Base-by-base conservation (phyloP, 1,139 yeast species). In the Diutina pseudorugosa region DNA sequence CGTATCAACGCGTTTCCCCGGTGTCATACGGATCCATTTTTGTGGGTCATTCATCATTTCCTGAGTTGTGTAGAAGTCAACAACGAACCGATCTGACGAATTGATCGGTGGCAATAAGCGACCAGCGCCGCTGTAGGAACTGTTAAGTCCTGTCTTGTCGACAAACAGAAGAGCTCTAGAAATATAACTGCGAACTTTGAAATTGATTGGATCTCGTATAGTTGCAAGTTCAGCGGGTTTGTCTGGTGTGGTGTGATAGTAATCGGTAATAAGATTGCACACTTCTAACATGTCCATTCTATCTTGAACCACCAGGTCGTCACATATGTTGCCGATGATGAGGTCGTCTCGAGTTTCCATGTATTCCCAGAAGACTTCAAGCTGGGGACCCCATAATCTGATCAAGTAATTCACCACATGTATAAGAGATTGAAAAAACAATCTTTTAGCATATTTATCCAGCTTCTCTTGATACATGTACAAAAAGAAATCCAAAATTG, bases 281-380 rank as follows among this genome's bases (percentile, higher is more conserved):
- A 45, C 8, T 6, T 45, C 49, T 7, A 45, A 36, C 49, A 45
- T 45, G n/a, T 45, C 27, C 16, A 45, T 45, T 16, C 49, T 33
- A 11, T 45, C 49, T 11, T 19, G 20, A 16, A 27, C 20, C 21
- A 45, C 19, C 11, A 3, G 14, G 19, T 8, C 36, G n/a, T 45
- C 16, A 33, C 40, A 45, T 9, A 45, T 18, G n/a, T 25, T 16
- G 4, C 41, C 49, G 11, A 45, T 16, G 18, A 45, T 45, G 8
- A 18, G 3, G 16, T 18, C 21, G 1, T 25, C 21, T n/a, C 49
- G 25, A n/a, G 40, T 5, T 45, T 45, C 49, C 49, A 45, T 45
- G 30, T 45, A 45, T 12, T 25, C 20, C 49, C 49, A 45, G 18
- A 45, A 45, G 14, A 18, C 21, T 11, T 45, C 49, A 12, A 45